These are phyloP conservation scores for Bolboschoenus planiculmis DNA, from an alignment of 176 grass and related monocot genomes.

Conservation along the genomic window DNA sequence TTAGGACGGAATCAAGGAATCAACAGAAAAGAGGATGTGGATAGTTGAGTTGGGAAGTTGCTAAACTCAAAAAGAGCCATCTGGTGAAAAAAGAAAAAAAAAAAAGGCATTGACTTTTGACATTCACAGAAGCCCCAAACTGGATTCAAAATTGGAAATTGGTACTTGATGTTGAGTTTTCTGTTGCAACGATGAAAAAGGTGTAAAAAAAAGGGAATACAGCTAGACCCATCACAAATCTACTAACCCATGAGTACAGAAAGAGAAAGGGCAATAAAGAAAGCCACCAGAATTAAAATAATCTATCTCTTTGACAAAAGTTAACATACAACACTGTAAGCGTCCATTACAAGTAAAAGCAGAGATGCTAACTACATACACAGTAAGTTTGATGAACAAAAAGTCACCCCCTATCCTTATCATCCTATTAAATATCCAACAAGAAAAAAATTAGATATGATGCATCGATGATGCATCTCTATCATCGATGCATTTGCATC, in stretches of 20 bases:
- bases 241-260: neutral
- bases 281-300: neutral
- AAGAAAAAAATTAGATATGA: neutral
- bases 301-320: neutral
- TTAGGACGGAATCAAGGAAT: too few relatives aligned
- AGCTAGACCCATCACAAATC: neutral
- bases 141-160: neutral
- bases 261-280: neutral
- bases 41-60: too few relatives aligned
- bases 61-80: too few relatives aligned
- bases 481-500: too few relatives aligned
- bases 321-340: neutral
- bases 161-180: too few relatives aligned
- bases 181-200: neutral
- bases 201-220: neutral
- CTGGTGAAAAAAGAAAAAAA: too few relatives aligned
- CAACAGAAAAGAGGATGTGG: too few relatives aligned
- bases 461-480: too few relatives aligned
- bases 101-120: too few relatives aligned
- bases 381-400: neutral
- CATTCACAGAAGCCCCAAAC: neutral
- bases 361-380: neutral
- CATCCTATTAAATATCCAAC: neutral
- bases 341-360: neutral
- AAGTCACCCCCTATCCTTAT: neutral